These are phyloP conservation scores for Corymbia calophylla DNA, from an alignment of 441 rosid species.

Conservation along the genomic window DNA sequence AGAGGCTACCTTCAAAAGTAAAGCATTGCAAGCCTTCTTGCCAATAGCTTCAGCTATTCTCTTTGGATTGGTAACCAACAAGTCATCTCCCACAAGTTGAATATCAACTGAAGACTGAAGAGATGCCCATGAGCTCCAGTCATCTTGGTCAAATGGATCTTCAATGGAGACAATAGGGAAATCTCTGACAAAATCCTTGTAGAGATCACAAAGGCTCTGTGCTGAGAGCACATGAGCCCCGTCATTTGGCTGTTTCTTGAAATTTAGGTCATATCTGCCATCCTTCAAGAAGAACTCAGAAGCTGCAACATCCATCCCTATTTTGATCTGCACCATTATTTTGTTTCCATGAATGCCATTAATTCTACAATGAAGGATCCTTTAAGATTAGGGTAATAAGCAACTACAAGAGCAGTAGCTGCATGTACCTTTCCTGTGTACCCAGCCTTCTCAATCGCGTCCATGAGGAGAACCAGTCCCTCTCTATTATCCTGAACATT, in stretches of 20 bases:
- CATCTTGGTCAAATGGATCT: conserved; percentile 98
- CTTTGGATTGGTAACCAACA: conserved; percentile 92
- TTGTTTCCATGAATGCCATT: not conserved
- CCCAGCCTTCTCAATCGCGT: conserved; percentile 92
- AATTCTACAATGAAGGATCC: not conserved
- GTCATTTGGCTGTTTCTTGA: conserved; percentile 90
- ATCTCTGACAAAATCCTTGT: conserved; percentile 71
- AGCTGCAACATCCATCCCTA: conserved; percentile 99
- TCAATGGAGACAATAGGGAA: conserved; percentile 90
- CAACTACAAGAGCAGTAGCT: not conserved
- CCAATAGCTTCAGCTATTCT: conserved; percentile 88
- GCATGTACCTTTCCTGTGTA: conserved; percentile 71
- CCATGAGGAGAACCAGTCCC: conserved; percentile 83
- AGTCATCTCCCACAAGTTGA: conserved; percentile 91
- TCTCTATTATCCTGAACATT: conserved; percentile 96
- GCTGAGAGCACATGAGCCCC: conserved; percentile 74
- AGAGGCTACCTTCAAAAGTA: conserved; percentile 64
- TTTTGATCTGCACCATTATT: conserved; percentile 57
- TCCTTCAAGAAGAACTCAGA: conserved; percentile 85
- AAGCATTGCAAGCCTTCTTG: conserved; percentile 80
- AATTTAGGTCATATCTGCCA: conserved; percentile 80
- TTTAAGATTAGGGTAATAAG: not conserved
- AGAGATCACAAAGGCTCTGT: conserved; percentile 67
- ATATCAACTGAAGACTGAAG: conserved; percentile 77
- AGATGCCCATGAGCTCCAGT: conserved; percentile 89